Evolutionary conservation across 331 rosid species (phyloP), one percentile per base, ranked within the genome.

Genomic region (Dryas integrifolia): DNA sequence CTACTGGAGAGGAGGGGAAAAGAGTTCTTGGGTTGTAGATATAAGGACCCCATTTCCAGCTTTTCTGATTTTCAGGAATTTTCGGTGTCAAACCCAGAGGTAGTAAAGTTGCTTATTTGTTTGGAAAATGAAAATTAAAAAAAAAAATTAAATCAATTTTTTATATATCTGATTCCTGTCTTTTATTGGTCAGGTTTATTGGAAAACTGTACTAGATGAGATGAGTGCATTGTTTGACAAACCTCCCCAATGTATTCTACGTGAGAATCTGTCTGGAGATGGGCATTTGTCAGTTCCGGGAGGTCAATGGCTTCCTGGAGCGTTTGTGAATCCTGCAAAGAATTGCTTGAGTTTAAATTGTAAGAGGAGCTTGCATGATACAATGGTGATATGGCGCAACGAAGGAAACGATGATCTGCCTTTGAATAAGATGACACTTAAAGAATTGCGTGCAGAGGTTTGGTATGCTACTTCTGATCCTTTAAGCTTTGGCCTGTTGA

Each of bases 221-320:
- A 83, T 94, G 88, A 69, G 79, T 50, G 69, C 85, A 73, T 77
- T 80, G 16, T 94, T 94, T 84, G 80, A 87, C n/a, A 75, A 57
- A 60, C 89, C 87, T 65, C 97, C 97, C 4, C 80, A 81, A 64
- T 85, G 98, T 70, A 89, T 94, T 83, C 77, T 94, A 58, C 80
- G 67, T 15, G 90, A 88, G 70, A 53, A 76, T 62, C 40, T 72
- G 30, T 35, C 82, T 12, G 79, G 80, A 15, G 88, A 84, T 21
- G 79, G 65, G 71, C 75, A 77, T 7, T 53, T 72, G 16, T 70
- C 84, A 8, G 58, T 73, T 73, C 90, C 91, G 5, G 91, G 96
- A 68, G 96, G 92, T 58, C 83, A 85, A 72, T 94, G 98, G 97
- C 96, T 94, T 73, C 95, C 96, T 15, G 91, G 92, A 84, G 98